Percentiles rank a stretch among this genome's conserved stretches.
Conservation (phyloP, 1,284 basidiomycete species). For the Somion occarium region DNA sequence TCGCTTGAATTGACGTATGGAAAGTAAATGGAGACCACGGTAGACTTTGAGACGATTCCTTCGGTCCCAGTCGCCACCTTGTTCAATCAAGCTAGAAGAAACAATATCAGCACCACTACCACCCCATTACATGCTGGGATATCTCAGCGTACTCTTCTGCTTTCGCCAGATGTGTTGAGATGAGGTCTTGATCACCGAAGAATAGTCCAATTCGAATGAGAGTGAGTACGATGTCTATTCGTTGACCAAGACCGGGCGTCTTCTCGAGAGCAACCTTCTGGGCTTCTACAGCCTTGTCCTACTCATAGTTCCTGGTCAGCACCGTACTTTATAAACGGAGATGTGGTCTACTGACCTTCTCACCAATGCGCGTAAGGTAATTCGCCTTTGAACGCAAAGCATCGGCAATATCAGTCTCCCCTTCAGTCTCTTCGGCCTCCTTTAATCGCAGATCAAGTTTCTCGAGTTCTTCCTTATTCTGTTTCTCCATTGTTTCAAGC, state of each 20-base stretch:
- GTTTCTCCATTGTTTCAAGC: slow-evolving; percentile 66
- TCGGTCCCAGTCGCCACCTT: slow-evolving; percentile 98
- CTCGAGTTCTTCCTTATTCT: slow-evolving; percentile 75
- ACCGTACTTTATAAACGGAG: too few species aligned
- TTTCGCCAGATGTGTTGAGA: slow-evolving; percentile 70
- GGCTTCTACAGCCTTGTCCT: slow-evolving; percentile 76
- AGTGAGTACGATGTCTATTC: slow-evolving; percentile 90
- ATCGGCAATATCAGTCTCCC: slow-evolving; percentile 92
- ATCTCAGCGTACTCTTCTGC: slow-evolving; percentile 76
- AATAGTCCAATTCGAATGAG: slow-evolving; percentile 92
- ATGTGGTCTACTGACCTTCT: slow-evolving; percentile 82
- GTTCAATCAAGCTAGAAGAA: slow-evolving; percentile 74
- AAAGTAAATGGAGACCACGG: slow-evolving; percentile 81
- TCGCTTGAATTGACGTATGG: slow-evolving; percentile 79
- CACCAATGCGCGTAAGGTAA: slow-evolving; percentile 87
- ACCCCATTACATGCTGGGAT: too few species aligned
- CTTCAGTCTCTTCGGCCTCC: slow-evolving; percentile 88
- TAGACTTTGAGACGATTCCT: slow-evolving; percentile 97
- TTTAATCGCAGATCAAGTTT: slow-evolving; percentile 76
- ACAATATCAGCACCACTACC: neutral
- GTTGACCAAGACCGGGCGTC: slow-evolving; percentile 88
- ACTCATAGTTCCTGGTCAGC: neutral
- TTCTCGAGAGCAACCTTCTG: slow-evolving; percentile 87
- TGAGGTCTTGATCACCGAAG: slow-evolving; percentile 77
- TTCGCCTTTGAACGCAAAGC: slow-evolving; percentile 82